These are phyloP conservation scores for Cyberlindnera galapagoensis DNA, from an alignment of 805 yeast genomes.

Conservation along the genomic window DNA sequence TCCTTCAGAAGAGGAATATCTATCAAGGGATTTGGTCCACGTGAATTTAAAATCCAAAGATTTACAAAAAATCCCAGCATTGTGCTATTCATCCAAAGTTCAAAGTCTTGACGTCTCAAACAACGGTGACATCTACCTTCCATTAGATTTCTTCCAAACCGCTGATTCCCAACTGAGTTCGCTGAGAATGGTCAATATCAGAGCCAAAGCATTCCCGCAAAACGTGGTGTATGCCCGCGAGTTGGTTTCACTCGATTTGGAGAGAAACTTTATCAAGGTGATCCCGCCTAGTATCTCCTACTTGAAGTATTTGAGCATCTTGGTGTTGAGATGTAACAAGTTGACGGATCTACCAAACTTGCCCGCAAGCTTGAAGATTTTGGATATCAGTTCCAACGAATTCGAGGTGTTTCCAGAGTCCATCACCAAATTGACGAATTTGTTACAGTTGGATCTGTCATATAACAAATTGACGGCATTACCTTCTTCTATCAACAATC, in stretches of 20 bases:
- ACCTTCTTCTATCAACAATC: conserved; percentile 54
- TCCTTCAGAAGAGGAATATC: conserved; percentile 63
- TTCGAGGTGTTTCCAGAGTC: conserved; percentile 59
- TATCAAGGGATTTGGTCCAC: conserved; percentile 59
- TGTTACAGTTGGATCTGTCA: conserved; percentile 69
- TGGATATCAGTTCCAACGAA: conserved; percentile 78
- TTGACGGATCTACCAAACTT: conserved; percentile 54
- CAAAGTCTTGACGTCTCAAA: conserved; percentile 76
- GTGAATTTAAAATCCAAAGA: conserved; percentile 70
- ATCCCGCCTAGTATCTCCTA: conserved; percentile 52
- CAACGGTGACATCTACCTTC: conserved; percentile 80
- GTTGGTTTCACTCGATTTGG: conserved; percentile 62
- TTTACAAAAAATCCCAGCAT: conserved; percentile 78
- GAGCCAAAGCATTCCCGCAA: conserved; percentile 67
- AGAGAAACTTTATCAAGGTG: conserved; percentile 66
- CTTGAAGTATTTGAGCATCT: conserved; percentile 46
- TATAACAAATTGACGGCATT: conserved; percentile 63
- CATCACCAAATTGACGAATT: conserved; percentile 49
- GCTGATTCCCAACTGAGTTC: conserved; percentile 63
- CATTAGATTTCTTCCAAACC: conserved; percentile 77
- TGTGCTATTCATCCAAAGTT: conserved; percentile 76
- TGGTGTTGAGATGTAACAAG: conserved; percentile 73
- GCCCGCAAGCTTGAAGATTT: conserved; percentile 43
- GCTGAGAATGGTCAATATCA: conserved; percentile 63
- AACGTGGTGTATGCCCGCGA: conserved; percentile 65